Conservation (phyloP, 371 early-diverging fungal species). For the Chytridium lagenaria region DNA sequence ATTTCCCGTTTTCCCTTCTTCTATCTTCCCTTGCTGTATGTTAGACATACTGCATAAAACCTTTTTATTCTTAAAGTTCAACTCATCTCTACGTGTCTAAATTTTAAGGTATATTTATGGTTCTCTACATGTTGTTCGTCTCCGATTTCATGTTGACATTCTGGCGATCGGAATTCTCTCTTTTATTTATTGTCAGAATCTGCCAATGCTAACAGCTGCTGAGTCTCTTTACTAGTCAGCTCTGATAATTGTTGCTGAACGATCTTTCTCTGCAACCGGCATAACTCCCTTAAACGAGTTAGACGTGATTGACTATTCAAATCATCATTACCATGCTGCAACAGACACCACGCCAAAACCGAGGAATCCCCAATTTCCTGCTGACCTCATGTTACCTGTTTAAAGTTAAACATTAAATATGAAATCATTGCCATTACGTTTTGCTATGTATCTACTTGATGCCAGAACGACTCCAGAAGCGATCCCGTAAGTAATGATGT, state of each 20-base stretch:
- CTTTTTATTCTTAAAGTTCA: too few species aligned
- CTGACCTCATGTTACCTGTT: background rate
- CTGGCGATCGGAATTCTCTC: too few species aligned
- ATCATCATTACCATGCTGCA: background rate
- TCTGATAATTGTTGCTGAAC: background rate
- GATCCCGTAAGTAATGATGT: slow-evolving; percentile 4
- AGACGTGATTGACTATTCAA: background rate
- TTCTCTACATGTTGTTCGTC: too few species aligned
- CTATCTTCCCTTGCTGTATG: too few species aligned
- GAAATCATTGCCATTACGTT: background rate
- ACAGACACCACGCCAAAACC: background rate
- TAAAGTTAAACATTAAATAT: background rate
- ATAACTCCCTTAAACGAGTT: background rate
- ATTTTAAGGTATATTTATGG: too few species aligned
- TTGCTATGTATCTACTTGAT: background rate
- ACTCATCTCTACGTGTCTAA: too few species aligned
- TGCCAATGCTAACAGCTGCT: too few species aligned
- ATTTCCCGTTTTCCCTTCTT: too few species aligned
- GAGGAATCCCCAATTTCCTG: slow-evolving; percentile 3
- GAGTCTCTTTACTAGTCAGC: too few species aligned
- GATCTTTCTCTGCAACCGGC: background rate
- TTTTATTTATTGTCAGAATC: too few species aligned
- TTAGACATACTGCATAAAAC: too few species aligned
- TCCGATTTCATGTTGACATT: too few species aligned
- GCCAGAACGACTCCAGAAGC: background rate